phyloP scores from a whole-genome alignment of 208 protist species.

The Acanthamoeba polyphaga region DNA sequence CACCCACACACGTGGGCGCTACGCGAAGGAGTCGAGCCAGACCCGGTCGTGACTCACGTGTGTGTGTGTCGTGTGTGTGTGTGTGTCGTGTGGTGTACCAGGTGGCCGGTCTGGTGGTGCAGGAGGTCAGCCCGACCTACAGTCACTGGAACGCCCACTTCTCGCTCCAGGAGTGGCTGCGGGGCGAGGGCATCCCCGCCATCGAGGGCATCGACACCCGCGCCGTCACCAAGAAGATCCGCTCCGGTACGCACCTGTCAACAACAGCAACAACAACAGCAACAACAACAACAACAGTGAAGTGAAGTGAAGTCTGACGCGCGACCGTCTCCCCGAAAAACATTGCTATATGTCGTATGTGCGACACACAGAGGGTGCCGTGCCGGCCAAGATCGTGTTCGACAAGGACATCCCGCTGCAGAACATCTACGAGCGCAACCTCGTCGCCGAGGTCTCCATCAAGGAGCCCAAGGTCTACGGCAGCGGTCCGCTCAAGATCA shows the following conservation, averaged over 20 bases:
- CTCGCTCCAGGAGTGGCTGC: conserved; percentile 91
- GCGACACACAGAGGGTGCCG: conserved; percentile 64
- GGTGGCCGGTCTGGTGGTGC: conserved; percentile 15
- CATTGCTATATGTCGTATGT: no score
- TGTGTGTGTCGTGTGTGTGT: conserved; percentile 92
- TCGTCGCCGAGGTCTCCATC: conserved; percentile 96
- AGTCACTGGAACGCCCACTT: conserved; percentile 69
- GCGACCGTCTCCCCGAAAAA: neutral
- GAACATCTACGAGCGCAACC: conserved; percentile 96
- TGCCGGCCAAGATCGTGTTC: conserved; percentile 86
- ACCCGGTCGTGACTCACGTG: neutral
- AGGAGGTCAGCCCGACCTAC: conserved; percentile 49
- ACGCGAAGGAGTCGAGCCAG: no score
- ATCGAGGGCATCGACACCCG: conserved; percentile 98
- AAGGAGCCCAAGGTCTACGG: conserved; percentile 88
- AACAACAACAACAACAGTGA: no score
- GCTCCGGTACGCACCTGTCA: conserved; percentile 94
- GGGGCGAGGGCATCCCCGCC: conserved; percentile 95
- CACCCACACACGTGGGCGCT: neutral
- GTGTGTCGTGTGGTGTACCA: neutral
- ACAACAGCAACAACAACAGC: no score
- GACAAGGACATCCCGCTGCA: conserved; percentile 88
- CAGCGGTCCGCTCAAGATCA: conserved; percentile 70
- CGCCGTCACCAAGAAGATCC: conserved; percentile 97
- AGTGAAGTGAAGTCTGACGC: no score